These are phyloP conservation scores for Plenodomus tracheiphilus DNA, from an alignment of 2,329 filamentous ascomycete genomes.

Conservation along the genomic window DNA sequence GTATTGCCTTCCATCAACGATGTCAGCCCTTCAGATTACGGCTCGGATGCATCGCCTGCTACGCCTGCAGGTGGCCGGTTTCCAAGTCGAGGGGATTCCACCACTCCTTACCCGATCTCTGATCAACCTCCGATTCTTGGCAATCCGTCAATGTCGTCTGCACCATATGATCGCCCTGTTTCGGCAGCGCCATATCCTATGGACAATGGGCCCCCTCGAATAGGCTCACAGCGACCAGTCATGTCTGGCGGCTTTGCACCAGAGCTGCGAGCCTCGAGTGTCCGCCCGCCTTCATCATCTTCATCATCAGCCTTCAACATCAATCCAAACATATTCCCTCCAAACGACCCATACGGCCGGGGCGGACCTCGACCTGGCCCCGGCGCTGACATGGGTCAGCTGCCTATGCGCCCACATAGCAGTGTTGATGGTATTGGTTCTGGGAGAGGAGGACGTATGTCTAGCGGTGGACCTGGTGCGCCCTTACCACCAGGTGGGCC, in stretches of 20 bases:
- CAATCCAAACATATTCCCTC: constrained; percentile 48
- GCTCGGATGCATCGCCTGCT: constrained; percentile 27
- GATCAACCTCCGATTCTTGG: constrained; percentile 45
- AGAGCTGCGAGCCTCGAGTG: constrained; percentile 54
- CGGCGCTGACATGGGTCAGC: constrained; percentile 30
- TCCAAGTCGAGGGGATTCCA: constrained; percentile 39
- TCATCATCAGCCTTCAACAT: constrained; percentile 55
- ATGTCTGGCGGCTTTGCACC: constrained; percentile 49
- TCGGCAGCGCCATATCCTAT: constrained; percentile 71
- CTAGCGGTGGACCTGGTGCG: constrained; percentile 31
- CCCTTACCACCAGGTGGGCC: constrained; percentile 37
- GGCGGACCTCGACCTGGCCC: constrained; percentile 33
- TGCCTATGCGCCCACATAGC: constrained; percentile 43
- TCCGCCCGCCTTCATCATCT: constrained; percentile 50
- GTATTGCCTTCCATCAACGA: constrained; percentile 47
- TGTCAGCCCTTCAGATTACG: constrained; percentile 41
- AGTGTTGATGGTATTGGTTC: constrained; percentile 41
- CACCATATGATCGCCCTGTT: constrained; percentile 49
- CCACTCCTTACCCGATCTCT: constrained; percentile 50
- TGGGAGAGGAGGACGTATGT: constrained; percentile 36
- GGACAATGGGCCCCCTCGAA: constrained; percentile 63
- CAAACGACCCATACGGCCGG: constrained; percentile 35
- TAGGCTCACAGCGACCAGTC: constrained; percentile 31
- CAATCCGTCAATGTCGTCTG: constrained; percentile 20
- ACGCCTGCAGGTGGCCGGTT: constrained; percentile 24